These are phyloP conservation scores for Yamadazyma songkhlaensis DNA, from an alignment of 1,139 yeast genomes.

Conservation along the genomic window DNA sequence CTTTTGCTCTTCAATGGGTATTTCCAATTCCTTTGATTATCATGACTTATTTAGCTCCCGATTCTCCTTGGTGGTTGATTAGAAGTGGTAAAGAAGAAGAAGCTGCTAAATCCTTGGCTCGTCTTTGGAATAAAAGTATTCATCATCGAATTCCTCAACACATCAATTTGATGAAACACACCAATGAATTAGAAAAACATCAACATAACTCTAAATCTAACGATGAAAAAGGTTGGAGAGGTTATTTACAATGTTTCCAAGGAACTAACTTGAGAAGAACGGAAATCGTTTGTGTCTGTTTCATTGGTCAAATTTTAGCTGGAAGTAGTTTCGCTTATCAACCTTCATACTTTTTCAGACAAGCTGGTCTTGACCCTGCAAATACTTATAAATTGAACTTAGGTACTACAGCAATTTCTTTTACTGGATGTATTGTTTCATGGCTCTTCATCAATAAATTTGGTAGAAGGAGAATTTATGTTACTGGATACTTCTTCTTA, in stretches of 20 bases:
- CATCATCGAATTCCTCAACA: conserved; percentile 13
- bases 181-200: conserved; percentile 17
- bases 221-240: conserved; percentile 10
- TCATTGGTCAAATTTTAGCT: conserved; percentile 21
- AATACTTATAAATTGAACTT: conserved; percentile 24
- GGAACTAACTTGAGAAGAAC: conserved; percentile 21
- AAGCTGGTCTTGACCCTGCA: conserved; percentile 20
- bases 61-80: conserved; percentile 23
- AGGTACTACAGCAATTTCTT: conserved; percentile 26
- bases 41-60: conserved; percentile 19
- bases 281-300: conserved; percentile 20
- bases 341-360: conserved; percentile 23
- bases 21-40: conserved; percentile 21
- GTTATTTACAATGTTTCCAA: conserved; percentile 19
- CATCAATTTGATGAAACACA: conserved; percentile 19
- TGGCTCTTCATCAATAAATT: conserved; percentile 20
- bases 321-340: conserved; percentile 24
- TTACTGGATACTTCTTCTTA: conserved; percentile 20
- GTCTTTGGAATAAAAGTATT: conserved; percentile 14
- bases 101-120: conserved; percentile 16
- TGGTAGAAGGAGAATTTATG: conserved; percentile 24
- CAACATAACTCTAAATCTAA: conserved; percentile 11
- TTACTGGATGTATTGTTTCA: conserved; percentile 18
- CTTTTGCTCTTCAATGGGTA: conserved; percentile 24
- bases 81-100: conserved; percentile 18